Conservation (phyloP, 441 rosid genomes). For the Kokia cookei region DNA sequence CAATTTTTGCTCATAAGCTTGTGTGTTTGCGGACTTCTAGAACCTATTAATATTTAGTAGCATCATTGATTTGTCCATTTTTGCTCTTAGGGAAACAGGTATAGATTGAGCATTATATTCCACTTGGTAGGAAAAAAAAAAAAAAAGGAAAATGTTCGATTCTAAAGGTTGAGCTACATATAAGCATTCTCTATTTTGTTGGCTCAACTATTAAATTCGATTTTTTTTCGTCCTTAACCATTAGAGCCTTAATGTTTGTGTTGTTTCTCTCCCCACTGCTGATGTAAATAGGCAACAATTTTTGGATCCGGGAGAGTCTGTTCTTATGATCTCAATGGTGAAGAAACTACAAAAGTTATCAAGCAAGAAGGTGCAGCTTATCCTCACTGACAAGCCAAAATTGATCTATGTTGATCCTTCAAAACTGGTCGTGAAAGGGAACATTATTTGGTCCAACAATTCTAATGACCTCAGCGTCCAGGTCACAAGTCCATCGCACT, state of each 20-base stretch:
- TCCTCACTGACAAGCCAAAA: constrained; percentile 93
- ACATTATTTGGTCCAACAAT: constrained; percentile 72
- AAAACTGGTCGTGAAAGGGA: constrained; percentile 80
- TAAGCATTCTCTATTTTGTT: not conserved
- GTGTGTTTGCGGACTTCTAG: not conserved
- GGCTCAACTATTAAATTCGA: not conserved
- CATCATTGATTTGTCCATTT: not conserved
- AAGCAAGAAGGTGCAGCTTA: constrained; percentile 97
- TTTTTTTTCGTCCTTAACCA: not conserved
- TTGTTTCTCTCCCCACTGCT: not conserved
- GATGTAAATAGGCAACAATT: constrained; percentile 85
- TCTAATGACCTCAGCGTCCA: constrained; percentile 1
- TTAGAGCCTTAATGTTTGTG: constrained; percentile 2
- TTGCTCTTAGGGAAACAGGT: not conserved
- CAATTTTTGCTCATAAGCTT: not conserved
- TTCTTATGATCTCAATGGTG: constrained; percentile 95
- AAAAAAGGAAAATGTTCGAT: not conserved
- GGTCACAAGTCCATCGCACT: constrained; percentile 16
- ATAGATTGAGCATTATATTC: not conserved
- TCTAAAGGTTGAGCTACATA: not conserved
- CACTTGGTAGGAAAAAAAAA: not conserved
- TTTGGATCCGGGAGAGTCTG: constrained; percentile 92
- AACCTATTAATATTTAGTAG: not conserved
- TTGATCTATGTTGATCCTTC: constrained; percentile 90
- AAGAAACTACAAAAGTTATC: constrained; percentile 88